These are phyloP conservation scores for Hypocreales sp. DNA, from an alignment of 2,329 filamentous ascomycete species.

Conservation along the genomic window DNA sequence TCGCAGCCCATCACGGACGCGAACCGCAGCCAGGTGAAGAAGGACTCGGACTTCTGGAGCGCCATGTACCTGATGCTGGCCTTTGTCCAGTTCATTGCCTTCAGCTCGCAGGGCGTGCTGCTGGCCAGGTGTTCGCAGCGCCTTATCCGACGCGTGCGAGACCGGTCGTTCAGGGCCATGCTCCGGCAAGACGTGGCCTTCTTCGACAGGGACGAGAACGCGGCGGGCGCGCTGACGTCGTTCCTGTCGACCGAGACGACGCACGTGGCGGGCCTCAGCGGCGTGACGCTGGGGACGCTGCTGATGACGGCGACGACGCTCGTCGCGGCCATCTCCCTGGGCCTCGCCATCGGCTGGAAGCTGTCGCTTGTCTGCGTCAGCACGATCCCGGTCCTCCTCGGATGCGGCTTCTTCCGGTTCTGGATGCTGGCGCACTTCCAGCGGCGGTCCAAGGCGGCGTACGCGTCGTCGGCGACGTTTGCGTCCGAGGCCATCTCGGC, in stretches of 20 bases:
- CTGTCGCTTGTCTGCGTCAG: constrained; percentile 69
- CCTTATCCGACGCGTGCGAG: constrained; percentile 68
- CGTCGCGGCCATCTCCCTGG: constrained; percentile 53
- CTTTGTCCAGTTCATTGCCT: constrained; percentile 55
- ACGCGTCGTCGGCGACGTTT: constrained; percentile 68
- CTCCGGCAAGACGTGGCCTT: constrained; percentile 86
- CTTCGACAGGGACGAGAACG: constrained; percentile 83
- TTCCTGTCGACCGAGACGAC: constrained; percentile 85
- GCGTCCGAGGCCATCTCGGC: constrained; percentile 89
- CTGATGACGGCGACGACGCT: constrained; percentile 70
- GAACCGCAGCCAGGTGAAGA: constrained; percentile 41
- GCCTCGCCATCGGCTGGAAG: constrained; percentile 74
- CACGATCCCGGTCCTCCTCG: constrained; percentile 61
- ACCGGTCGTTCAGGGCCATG: constrained; percentile 71
- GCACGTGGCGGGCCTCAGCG: constrained; percentile 74
- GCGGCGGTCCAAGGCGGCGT: constrained; percentile 61
- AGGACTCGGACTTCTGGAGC: constrained; percentile 71
- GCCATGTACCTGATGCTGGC: constrained; percentile 81
- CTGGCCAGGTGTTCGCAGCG: constrained; percentile 82
- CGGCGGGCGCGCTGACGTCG: constrained; percentile 72
- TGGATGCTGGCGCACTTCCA: constrained; percentile 71
- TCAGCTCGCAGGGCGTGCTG: constrained; percentile 50
- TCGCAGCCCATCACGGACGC: constrained; percentile 33
- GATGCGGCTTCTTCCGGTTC: constrained; percentile 77
- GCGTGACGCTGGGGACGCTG: constrained; percentile 74